Evolutionary conservation across 768 basidiomycete species (phyloP).

Genomic region (Agrocybe praecox): DNA sequence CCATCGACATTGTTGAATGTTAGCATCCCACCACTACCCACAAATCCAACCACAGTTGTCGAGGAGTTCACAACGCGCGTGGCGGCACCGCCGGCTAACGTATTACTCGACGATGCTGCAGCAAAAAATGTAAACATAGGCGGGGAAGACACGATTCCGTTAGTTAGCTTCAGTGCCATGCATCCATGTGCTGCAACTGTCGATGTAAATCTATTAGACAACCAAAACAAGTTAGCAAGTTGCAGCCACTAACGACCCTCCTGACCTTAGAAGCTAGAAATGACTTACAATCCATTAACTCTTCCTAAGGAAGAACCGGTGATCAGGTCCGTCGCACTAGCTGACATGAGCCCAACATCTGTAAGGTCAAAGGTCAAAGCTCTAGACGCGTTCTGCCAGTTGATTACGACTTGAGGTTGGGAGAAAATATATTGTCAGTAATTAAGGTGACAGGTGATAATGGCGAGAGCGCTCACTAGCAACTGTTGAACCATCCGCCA

Average conservation of each 20-base stretch:
- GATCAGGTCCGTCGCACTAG: slow-evolving; percentile 40
- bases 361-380: slow-evolving; percentile 42
- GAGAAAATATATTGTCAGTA: slow-evolving; percentile 2
- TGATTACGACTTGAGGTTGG: slow-evolving; percentile 40
- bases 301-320: slow-evolving; percentile 38
- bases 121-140: slow-evolving; percentile 36
- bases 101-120: slow-evolving; percentile 33
- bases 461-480: slow-evolving; percentile 32
- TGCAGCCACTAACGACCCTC: neutral
- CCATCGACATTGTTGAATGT: slow-evolving; percentile 45
- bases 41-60: slow-evolving; percentile 40
- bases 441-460: neutral
- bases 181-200: slow-evolving; percentile 36
- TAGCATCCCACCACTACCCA: slow-evolving; percentile 45
- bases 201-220: slow-evolving; percentile 26
- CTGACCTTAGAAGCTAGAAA: neutral
- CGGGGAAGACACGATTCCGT: slow-evolving; percentile 22
- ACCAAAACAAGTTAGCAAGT: neutral
- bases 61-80: slow-evolving; percentile 36
- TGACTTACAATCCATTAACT: slow-evolving; percentile 35
- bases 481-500: slow-evolving; percentile 48
- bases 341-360: slow-evolving; percentile 44
- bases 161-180: slow-evolving; percentile 38
- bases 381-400: slow-evolving; percentile 41
- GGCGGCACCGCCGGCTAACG: slow-evolving; percentile 38